A percentile compares a stretch with the other conserved stretches of the same genome.
Evolutionary conservation across 331 rosid species (phyloP).

Genomic region (Prunus yedoensis): DNA sequence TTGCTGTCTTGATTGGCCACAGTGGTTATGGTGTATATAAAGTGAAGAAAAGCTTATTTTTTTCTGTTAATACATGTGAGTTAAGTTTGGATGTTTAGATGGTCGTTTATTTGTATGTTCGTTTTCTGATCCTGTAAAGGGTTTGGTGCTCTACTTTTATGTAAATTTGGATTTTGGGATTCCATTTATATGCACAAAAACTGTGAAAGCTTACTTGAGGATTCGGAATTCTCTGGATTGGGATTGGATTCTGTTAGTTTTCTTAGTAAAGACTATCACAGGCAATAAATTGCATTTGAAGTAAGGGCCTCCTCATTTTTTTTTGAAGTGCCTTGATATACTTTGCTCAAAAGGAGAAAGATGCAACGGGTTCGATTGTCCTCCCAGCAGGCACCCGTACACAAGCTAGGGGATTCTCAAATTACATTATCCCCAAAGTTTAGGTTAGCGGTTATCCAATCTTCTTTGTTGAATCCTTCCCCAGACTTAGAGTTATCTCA

Average conservation of each 20-base stretch:
- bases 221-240: slow-evolving; percentile 38
- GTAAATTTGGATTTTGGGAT: slow-evolving; percentile 36
- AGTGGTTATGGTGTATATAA: slow-evolving; percentile 25
- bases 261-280: slow-evolving; percentile 5
- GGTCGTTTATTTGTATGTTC: slow-evolving; percentile 26
- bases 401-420: slow-evolving; percentile 91
- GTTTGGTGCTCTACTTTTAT: slow-evolving; percentile 44
- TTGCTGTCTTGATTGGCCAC: slow-evolving; percentile 17
- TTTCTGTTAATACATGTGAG: slow-evolving; percentile 2
- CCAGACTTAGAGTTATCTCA: slow-evolving; percentile 57
- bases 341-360: slow-evolving; percentile 24
- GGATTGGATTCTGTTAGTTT: slow-evolving; percentile 24
- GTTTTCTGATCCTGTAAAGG: slow-evolving; percentile 30
- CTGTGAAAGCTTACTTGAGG: slow-evolving; percentile 23
- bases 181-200: slow-evolving; percentile 29
- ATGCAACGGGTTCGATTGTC: slow-evolving; percentile 94
- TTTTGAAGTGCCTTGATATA: slow-evolving; percentile 18
- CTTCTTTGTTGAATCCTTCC: slow-evolving; percentile 54
- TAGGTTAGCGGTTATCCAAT: slow-evolving; percentile 67
- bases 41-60: slow-evolving; percentile 13
- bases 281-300: slow-evolving; percentile 11
- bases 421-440: slow-evolving; percentile 84
- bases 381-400: slow-evolving; percentile 85
- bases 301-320: slow-evolving; percentile 7
- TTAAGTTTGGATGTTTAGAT: slow-evolving; percentile 32